Evolutionary conservation across 192 early-diverging fungal species (phyloP).

Genomic region (Coemansia sp.): DNA sequence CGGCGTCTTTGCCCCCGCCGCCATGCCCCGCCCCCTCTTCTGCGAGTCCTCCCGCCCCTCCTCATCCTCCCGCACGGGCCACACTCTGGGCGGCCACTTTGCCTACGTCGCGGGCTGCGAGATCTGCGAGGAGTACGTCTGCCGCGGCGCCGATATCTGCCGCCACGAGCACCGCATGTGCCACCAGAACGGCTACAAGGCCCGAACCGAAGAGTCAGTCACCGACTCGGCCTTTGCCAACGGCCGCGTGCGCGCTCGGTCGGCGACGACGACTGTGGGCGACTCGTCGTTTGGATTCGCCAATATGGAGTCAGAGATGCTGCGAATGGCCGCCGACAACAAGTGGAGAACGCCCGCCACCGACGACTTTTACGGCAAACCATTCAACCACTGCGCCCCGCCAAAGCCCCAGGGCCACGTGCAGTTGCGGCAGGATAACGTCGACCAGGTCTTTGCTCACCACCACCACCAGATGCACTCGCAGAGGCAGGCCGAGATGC

Average conservation of each 20-base stretch:
- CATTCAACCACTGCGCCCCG: constrained; percentile 5
- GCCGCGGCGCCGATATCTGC: constrained; percentile 28
- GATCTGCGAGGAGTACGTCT: constrained; percentile 45
- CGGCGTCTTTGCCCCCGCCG: constrained; percentile 36
- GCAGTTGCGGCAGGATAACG: constrained; percentile 31
- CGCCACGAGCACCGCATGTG: constrained; percentile 42
- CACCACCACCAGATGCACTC: constrained; percentile 20
- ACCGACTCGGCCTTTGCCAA: constrained; percentile 40
- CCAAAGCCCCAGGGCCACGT: constrained; percentile 30
- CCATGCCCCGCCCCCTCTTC: constrained; percentile 46
- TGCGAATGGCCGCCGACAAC: constrained; percentile 42
- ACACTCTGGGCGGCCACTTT: constrained; percentile 13
- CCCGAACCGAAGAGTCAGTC: constrained; percentile 35
- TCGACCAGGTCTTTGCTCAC: constrained; percentile 29
- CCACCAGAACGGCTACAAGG: constrained; percentile 7
- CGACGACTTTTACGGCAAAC: constrained; percentile 30
- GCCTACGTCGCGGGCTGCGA: constrained; percentile 43
- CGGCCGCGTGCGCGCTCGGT: constrained; percentile 38
- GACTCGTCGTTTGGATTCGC: constrained; percentile 47
- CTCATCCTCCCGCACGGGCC: constrained; percentile 10
- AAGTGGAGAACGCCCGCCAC: constrained; percentile 22
- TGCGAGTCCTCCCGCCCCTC: constrained; percentile 7
- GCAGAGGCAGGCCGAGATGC: constrained; percentile 30
- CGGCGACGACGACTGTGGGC: constrained; percentile 37
- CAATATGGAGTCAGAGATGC: constrained; percentile 48